phyloP scores from a whole-genome alignment of 2,329 filamentous ascomycete genomes.

The Cladosporium sp. region DNA sequence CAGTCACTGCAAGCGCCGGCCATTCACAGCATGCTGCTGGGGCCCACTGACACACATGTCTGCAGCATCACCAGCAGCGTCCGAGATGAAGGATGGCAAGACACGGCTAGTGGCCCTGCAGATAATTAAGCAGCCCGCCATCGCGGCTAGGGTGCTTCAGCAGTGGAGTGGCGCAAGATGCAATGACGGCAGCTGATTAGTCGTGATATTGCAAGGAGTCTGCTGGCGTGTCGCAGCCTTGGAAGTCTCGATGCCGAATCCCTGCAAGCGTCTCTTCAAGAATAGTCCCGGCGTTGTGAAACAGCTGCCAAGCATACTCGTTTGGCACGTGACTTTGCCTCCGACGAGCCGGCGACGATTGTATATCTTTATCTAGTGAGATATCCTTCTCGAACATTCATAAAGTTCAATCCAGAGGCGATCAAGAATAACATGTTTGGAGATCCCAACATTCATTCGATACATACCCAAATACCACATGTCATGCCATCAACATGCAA shows the following conservation, averaged over 20 bases:
- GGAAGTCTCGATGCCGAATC: neutral
- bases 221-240: conserved; percentile 11
- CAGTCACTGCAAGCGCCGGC: conserved; percentile 10
- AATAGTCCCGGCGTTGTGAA: conserved; percentile 4
- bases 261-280: conserved; percentile 17
- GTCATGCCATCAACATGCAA: neutral
- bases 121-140: conserved; percentile 4
- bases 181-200: conserved; percentile 13
- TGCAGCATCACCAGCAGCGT: neutral
- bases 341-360: neutral
- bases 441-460: neutral
- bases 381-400: neutral
- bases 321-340: neutral
- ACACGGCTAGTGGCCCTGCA: neutral
- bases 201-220: conserved; percentile 2
- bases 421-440: neutral
- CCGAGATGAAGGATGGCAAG: conserved; percentile 13
- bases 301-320: conserved; percentile 6
- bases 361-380: neutral
- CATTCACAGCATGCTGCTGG: neutral
- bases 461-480: no score
- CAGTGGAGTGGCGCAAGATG: neutral
- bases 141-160: neutral
- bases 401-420: neutral
- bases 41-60: neutral